A percentile compares a stretch with the other conserved stretches of the same genome.
Conservation (phyloP, 305 asterid species). For the Fraxinus latifolia region DNA sequence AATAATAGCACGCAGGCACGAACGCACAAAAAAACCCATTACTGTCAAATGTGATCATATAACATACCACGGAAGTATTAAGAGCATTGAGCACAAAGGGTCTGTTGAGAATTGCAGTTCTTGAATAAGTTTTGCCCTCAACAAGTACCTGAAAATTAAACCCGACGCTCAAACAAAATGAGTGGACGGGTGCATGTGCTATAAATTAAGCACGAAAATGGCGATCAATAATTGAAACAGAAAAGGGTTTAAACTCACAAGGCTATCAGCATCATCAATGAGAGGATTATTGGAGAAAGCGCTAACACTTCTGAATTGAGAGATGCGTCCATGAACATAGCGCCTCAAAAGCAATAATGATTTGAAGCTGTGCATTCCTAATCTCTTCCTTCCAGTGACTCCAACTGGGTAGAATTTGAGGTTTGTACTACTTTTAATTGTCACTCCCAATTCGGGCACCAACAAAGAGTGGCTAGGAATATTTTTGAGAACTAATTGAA, state of each 20-base stretch:
- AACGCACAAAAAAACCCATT: not conserved
- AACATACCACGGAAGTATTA: slow-evolving; percentile 49
- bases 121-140: slow-evolving; percentile 66
- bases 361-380: slow-evolving; percentile 41
- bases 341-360: slow-evolving; percentile 39
- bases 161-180: slow-evolving; percentile 1
- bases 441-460: not conserved
- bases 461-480: not conserved
- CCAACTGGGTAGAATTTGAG: not conserved
- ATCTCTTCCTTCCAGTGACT: not conserved
- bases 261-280: slow-evolving; percentile 40
- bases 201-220: not conserved
- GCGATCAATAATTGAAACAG: not conserved
- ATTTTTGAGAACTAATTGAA: not conserved
- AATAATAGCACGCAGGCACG: not conserved
- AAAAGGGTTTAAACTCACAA: slow-evolving; percentile 34
- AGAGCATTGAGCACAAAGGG: slow-evolving; percentile 73
- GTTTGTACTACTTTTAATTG: too few relatives aligned
- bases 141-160: slow-evolving; percentile 58
- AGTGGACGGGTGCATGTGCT: not conserved
- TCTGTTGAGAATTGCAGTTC: slow-evolving; percentile 79
- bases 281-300: slow-evolving; percentile 44
- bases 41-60: not conserved
- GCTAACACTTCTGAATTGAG: slow-evolving; percentile 36
- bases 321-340: slow-evolving; percentile 1